Evolutionary conservation across 2,329 filamentous ascomycete species (phyloP).

Genomic region (Diaporthe helianthi): DNA sequence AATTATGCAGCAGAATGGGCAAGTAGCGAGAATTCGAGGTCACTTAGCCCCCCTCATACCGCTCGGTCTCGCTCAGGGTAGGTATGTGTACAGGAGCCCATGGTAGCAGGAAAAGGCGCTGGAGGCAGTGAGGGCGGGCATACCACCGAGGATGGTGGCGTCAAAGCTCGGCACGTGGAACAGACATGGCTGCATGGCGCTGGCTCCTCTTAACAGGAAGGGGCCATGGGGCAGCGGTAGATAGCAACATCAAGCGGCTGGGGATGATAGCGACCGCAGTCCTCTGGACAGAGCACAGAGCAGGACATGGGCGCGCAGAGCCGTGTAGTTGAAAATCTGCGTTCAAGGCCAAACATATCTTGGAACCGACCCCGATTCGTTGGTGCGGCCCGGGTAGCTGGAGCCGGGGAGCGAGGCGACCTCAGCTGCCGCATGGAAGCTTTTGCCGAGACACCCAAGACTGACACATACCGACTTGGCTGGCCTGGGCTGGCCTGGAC

Average conservation of each 20-base stretch:
- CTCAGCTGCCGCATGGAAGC: not conserved
- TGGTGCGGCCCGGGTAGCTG: conserved; percentile 24
- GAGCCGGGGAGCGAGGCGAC: conserved; percentile 19
- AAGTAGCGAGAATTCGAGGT: conserved; percentile 21
- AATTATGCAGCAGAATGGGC: conserved; percentile 15
- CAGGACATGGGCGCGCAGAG: conserved; percentile 5
- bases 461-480: not conserved
- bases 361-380: conserved; percentile 7
- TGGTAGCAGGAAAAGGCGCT: conserved; percentile 13
- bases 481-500: not conserved
- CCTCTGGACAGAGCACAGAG: not conserved
- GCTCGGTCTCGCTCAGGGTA: conserved; percentile 29
- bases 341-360: not conserved
- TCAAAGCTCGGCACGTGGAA: conserved; percentile 24
- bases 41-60: conserved; percentile 20
- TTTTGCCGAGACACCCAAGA: conserved; percentile 9
- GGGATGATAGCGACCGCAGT: not conserved
- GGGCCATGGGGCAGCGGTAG: conserved; percentile 13
- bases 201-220: conserved; percentile 20
- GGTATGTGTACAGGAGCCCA: conserved; percentile 7
- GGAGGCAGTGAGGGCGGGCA: conserved; percentile 14
- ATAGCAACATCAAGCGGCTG: not conserved
- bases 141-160: conserved; percentile 9
- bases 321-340: conserved; percentile 6
- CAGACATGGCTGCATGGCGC: not conserved